A percentile compares a stretch with the other conserved stretches of the same genome.
Evolutionary conservation across 495 filamentous ascomycete species (phyloP).

Genomic region (Penicillium cosmopolitanum): DNA sequence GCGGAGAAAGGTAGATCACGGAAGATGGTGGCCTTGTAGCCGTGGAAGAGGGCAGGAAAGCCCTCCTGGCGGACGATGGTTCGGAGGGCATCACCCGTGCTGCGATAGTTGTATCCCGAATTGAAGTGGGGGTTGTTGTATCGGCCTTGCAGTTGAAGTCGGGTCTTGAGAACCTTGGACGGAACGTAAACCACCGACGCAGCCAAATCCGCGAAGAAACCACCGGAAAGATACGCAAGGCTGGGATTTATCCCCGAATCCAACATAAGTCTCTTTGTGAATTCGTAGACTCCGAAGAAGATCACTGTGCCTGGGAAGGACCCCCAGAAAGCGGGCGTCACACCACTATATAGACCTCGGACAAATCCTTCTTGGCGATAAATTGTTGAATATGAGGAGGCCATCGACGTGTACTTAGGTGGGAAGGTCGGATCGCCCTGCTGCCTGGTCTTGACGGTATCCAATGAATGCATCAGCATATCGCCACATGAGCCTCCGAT

Average conservation of each 20-base stretch:
- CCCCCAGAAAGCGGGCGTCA: slow-evolving; percentile 83
- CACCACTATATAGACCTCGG: slow-evolving; percentile 91
- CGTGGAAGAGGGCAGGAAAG: slow-evolving; percentile 82
- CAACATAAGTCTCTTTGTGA: slow-evolving; percentile 86
- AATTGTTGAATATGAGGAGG: slow-evolving; percentile 87
- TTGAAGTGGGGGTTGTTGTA: slow-evolving; percentile 92
- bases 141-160: slow-evolving; percentile 90
- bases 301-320: slow-evolving; percentile 93
- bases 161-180: slow-evolving; percentile 94
- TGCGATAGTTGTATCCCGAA: slow-evolving; percentile 92
- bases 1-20: slow-evolving; percentile 95
- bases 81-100: slow-evolving; percentile 74
- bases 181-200: slow-evolving; percentile 93
- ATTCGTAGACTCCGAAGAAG: slow-evolving; percentile 97
- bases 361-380: slow-evolving; percentile 87
- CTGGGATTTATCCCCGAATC: slow-evolving; percentile 77
- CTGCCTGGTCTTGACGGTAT: slow-evolving; percentile 98
- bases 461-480: slow-evolving; percentile 98
- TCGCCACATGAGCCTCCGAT: slow-evolving; percentile 90
- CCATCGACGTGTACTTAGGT: slow-evolving; percentile 87
- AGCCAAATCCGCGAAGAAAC: slow-evolving; percentile 88
- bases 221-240: slow-evolving; percentile 82
- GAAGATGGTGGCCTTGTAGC: slow-evolving; percentile 91
- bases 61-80: slow-evolving; percentile 86
- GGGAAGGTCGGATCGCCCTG: slow-evolving; percentile 93